Conservation (phyloP, 108 stramenopile genomes). For the Bacterosira constricta region DNA sequence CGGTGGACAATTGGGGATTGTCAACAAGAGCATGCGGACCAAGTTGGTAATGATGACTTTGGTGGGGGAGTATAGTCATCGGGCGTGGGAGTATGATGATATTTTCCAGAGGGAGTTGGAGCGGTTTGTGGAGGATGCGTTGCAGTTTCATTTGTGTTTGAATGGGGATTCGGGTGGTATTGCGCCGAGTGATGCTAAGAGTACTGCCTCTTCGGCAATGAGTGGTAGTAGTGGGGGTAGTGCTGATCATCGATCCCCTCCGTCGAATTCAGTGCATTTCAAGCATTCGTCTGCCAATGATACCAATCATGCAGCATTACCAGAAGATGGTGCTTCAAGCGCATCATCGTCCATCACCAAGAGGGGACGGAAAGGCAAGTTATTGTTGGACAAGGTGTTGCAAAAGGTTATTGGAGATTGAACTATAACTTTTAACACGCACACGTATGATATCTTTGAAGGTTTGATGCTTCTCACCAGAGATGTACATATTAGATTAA, state of each 20-base stretch:
- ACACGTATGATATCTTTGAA: too few species aligned
- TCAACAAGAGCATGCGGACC: not conserved
- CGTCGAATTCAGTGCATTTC: too few species aligned
- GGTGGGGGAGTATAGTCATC: slow-evolving; percentile 18
- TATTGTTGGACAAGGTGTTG: slow-evolving; percentile 18
- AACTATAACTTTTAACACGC: too few species aligned
- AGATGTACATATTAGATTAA: too few species aligned
- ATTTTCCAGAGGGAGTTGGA: slow-evolving; percentile 29
- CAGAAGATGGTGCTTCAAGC: too few species aligned
- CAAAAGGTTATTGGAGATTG: slow-evolving; percentile 18
- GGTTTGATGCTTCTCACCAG: too few species aligned
- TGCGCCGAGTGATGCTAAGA: not conserved
- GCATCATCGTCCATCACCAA: too few species aligned
- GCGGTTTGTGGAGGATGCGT: slow-evolving; percentile 38
- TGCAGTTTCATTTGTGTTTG: slow-evolving; percentile 24
- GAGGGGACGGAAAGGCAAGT: slow-evolving; percentile 9
- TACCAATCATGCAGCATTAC: too few species aligned
- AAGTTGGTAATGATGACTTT: slow-evolving; percentile 37
- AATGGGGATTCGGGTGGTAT: slow-evolving; percentile 12
- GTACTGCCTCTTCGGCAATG: not conserved
- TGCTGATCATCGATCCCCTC: too few species aligned
- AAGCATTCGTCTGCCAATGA: too few species aligned
- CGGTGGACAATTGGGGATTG: slow-evolving; percentile 25
- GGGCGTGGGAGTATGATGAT: slow-evolving; percentile 29
- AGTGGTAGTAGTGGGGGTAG: not conserved